These are phyloP conservation scores for Linum trigynum DNA, from an alignment of 345 rosid genomes.

Conservation along the genomic window DNA sequence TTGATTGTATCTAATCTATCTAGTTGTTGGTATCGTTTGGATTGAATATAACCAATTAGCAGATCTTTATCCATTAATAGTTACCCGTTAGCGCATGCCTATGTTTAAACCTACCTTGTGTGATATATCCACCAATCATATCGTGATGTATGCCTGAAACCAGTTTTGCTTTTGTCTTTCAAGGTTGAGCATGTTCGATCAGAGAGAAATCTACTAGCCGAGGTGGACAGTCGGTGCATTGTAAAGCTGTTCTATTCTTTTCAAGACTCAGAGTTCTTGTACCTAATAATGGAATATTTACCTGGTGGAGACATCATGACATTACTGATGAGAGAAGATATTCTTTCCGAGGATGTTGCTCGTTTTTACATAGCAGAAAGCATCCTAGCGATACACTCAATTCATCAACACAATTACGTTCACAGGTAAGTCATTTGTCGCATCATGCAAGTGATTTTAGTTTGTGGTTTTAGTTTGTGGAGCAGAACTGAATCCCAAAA, in stretches of 20 bases:
- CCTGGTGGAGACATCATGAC: slow-evolving; percentile 99
- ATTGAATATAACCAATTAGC: background rate
- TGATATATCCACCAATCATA: background rate
- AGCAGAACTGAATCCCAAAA: background rate
- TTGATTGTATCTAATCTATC: background rate
- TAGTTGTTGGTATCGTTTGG: background rate
- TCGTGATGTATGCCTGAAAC: slow-evolving; percentile 5
- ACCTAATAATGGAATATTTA: slow-evolving; percentile 96
- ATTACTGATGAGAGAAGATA: slow-evolving; percentile 91
- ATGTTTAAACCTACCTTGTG: background rate
- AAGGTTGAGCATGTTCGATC: slow-evolving; percentile 99
- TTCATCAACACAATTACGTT: slow-evolving; percentile 76
- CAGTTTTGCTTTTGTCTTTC: slow-evolving; percentile 9
- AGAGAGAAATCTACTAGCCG: slow-evolving; percentile 93
- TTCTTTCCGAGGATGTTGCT: slow-evolving; percentile 86
- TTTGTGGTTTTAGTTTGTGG: background rate
- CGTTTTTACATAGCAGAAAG: slow-evolving; percentile 89
- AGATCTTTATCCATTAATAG: background rate
- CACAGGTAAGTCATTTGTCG: slow-evolving; percentile 42
- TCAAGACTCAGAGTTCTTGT: slow-evolving; percentile 91
- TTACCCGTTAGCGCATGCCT: background rate
- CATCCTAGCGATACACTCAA: slow-evolving; percentile 76
- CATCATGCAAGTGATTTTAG: background rate
- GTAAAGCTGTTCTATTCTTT: slow-evolving; percentile 89
- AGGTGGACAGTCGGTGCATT: slow-evolving; percentile 93